Conservation (phyloP, 2,329 filamentous ascomycete genomes). For the Pleoardoris graminearum region DNA sequence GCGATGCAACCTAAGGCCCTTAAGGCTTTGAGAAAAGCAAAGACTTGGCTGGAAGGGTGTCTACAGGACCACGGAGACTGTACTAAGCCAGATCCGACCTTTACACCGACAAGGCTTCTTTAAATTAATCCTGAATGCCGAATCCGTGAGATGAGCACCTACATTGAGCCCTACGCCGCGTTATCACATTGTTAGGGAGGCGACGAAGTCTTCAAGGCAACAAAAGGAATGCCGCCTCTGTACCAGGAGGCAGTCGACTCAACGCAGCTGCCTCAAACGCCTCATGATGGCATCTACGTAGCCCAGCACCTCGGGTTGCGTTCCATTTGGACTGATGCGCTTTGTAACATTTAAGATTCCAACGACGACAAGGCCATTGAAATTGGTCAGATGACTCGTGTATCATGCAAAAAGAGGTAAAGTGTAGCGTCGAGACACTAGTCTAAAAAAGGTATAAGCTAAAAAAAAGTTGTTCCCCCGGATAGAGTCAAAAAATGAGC, state of each 20-base stretch:
- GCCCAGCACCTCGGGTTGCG: not conserved
- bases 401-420: no score
- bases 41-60: not conserved
- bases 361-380: not conserved
- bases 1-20: not conserved
- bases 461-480: no score
- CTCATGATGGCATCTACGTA: conserved; percentile 5
- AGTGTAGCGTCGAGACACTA: no score
- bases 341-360: conserved; percentile 1
- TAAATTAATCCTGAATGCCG: not conserved
- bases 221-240: not conserved
- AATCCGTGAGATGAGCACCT: not conserved
- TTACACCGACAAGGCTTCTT: not conserved
- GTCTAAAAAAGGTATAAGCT: no score
- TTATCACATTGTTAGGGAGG: conserved; percentile 6
- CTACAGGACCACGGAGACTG: not conserved
- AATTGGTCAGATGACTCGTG: not conserved
- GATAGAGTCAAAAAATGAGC: no score
- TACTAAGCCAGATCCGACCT: not conserved
- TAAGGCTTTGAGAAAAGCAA: not conserved
- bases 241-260: not conserved
- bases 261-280: not conserved
- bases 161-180: not conserved
- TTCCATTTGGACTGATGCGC: conserved; percentile 5
- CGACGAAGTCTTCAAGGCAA: conserved; percentile 6